These are phyloP conservation scores for Tephrocybe sp. DNA, from an alignment of 768 basidiomycete genomes.

Conservation along the genomic window DNA sequence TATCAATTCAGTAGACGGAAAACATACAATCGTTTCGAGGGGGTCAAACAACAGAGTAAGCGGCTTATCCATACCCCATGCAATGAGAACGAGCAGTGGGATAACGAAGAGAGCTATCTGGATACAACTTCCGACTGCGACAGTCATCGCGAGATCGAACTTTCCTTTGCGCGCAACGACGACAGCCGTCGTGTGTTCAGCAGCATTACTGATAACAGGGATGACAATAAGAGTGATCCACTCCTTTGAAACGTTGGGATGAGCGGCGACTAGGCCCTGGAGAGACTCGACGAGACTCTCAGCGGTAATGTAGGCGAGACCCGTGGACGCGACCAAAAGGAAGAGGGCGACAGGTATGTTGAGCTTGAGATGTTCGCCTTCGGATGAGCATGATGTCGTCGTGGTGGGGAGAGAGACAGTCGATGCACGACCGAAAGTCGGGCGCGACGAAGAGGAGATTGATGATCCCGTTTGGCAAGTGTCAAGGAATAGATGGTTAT, in stretches of 20 bases:
- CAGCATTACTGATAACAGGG: slow-evolving; percentile 40
- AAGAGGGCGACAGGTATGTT: slow-evolving; percentile 33
- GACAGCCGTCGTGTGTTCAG: slow-evolving; percentile 41
- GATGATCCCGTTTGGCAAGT: slow-evolving; percentile 25
- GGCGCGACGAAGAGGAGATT: slow-evolving; percentile 7
- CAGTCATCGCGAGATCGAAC: slow-evolving; percentile 41
- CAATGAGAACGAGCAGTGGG: slow-evolving; percentile 34
- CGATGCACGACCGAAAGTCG: slow-evolving; percentile 18
- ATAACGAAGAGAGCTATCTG: slow-evolving; percentile 44
- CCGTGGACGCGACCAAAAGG: slow-evolving; percentile 31
- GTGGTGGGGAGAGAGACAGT: slow-evolving; percentile 24
- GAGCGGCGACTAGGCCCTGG: slow-evolving; percentile 35
- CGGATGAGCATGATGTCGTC: slow-evolving; percentile 14
- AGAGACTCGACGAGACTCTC: slow-evolving; percentile 40
- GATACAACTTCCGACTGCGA: slow-evolving; percentile 42
- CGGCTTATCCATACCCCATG: slow-evolving; percentile 40
- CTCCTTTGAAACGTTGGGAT: slow-evolving; percentile 39
- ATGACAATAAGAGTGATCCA: slow-evolving; percentile 46
- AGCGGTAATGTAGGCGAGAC: slow-evolving; percentile 39
- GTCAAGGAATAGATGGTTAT: slow-evolving; percentile 43
- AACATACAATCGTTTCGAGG: slow-evolving; percentile 32
- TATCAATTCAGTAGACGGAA: neutral
- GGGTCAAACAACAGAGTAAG: slow-evolving; percentile 38
- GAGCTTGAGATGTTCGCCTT: slow-evolving; percentile 28
- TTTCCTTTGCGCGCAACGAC: slow-evolving; percentile 41